phyloP scores from a whole-genome alignment of 805 yeast genomes.

The Kregervanrija delftensis region DNA sequence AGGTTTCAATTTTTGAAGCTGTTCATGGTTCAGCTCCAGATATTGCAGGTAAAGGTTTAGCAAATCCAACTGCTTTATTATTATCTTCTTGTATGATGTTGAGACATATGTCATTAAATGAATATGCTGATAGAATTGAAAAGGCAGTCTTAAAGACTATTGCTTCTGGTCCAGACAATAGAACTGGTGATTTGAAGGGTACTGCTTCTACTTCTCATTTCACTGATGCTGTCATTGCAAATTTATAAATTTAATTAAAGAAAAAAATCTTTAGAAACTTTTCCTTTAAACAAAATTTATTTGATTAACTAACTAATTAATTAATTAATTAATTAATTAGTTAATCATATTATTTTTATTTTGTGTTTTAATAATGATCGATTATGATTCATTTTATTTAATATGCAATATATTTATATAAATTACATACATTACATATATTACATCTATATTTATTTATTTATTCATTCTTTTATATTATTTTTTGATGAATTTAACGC shows the following conservation, averaged over 20 bases:
- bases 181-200: conserved; percentile 96
- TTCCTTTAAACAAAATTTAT: too few species aligned
- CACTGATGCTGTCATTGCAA: conserved; percentile 83
- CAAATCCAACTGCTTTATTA: conserved; percentile 97
- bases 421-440: not conserved
- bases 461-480: not conserved
- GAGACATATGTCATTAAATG: conserved; percentile 91
- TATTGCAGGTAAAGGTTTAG: conserved; percentile 97
- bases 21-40: conserved; percentile 99
- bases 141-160: conserved; percentile 80
- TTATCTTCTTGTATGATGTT: conserved; percentile 98
- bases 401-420: not conserved
- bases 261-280: too few species aligned
- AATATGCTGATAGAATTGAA: conserved; percentile 80
- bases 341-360: too few species aligned
- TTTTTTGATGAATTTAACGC: not conserved
- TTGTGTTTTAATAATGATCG: too few species aligned
- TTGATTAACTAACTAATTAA: too few species aligned
- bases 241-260: conserved; percentile 38
- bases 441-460: too few species aligned
- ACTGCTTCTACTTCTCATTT: conserved; percentile 81
- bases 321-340: too few species aligned
- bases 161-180: conserved; percentile 92
- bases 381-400: not conserved
- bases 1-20: conserved; percentile 97